Conservation (phyloP, 2,329 filamentous ascomycete species). For the Penicillium sp. region DNA sequence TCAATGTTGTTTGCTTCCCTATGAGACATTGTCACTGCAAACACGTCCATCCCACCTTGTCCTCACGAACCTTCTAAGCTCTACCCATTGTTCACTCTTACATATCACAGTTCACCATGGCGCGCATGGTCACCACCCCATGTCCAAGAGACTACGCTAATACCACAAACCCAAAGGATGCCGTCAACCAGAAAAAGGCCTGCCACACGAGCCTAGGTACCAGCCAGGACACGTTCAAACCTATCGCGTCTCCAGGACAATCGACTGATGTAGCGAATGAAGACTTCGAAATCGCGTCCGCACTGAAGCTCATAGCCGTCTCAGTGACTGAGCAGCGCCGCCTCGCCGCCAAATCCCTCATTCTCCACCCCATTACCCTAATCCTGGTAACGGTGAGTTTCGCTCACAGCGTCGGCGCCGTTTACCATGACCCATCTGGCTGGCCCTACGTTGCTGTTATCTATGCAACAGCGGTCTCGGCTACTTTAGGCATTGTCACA, state of each 20-base stretch:
- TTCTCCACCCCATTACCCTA: constrained; percentile 59
- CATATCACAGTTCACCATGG: neutral
- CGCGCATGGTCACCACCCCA: neutral
- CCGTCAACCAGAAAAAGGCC: neutral
- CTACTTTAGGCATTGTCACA: constrained; percentile 62
- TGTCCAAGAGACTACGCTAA: neutral
- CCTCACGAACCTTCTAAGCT: neutral
- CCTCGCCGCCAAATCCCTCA: constrained; percentile 61
- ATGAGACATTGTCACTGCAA: too few species aligned
- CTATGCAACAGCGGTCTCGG: constrained; percentile 62
- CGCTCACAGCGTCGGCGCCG: constrained; percentile 40
- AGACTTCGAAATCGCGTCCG: constrained; percentile 60
- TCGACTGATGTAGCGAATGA: neutral
- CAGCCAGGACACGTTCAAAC: constrained; percentile 32
- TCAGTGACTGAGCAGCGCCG: constrained; percentile 81
- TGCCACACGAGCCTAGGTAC: constrained; percentile 26
- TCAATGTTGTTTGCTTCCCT: neutral
- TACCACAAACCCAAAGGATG: neutral
- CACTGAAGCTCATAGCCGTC: constrained; percentile 73
- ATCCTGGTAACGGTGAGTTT: constrained; percentile 40
- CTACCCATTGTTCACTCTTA: neutral
- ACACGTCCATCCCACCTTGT: neutral
- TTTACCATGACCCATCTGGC: constrained; percentile 37
- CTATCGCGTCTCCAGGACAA: constrained; percentile 25
- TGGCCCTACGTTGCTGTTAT: constrained; percentile 3